phyloP scores from a whole-genome alignment of 768 basidiomycete genomes.

The Rubroboletus pulcherrimus region DNA sequence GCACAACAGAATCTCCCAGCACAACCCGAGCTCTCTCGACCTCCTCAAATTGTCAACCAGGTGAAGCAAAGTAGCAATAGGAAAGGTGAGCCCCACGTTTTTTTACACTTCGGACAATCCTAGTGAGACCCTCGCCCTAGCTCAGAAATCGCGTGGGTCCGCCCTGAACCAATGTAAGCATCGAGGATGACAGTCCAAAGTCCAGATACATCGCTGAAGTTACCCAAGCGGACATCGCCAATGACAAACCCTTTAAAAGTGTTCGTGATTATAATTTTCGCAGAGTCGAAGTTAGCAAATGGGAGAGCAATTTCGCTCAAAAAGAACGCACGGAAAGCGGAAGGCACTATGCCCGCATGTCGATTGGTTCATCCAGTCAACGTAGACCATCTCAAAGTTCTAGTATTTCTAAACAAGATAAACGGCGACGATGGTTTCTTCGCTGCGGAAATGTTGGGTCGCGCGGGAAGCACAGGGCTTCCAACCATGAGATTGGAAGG shows the following conservation, averaged over 20 bases:
- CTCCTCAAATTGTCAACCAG: neutral
- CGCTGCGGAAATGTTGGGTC: conserved; percentile 8
- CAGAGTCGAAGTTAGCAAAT: neutral
- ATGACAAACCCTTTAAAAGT: conserved; percentile 6
- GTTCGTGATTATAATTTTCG: neutral
- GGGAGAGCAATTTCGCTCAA: conserved; percentile 2
- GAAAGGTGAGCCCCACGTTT: conserved; percentile 3
- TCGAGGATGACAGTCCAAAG: neutral
- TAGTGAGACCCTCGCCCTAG: conserved; percentile 1
- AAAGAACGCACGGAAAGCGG: conserved; percentile 2
- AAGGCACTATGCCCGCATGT: conserved; percentile 19
- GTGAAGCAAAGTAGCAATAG: neutral
- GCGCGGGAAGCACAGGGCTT: neutral
- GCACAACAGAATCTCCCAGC: neutral
- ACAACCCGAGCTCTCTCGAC: neutral
- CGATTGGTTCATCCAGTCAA: conserved; percentile 12
- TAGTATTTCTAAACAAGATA: neutral
- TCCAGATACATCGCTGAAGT: neutral
- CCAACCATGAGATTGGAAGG: neutral
- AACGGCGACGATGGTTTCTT: conserved; percentile 15
- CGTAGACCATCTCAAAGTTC: neutral
- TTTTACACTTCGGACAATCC: neutral
- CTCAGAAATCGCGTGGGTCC: conserved; percentile 1
- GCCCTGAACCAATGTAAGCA: conserved; percentile 14
- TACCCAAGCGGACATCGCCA: conserved; percentile 8